Percentiles rank a stretch among this genome's conserved stretches.
phyloP scores from a whole-genome alignment of 805 yeast species.

The Clavispora phyllophila region DNA sequence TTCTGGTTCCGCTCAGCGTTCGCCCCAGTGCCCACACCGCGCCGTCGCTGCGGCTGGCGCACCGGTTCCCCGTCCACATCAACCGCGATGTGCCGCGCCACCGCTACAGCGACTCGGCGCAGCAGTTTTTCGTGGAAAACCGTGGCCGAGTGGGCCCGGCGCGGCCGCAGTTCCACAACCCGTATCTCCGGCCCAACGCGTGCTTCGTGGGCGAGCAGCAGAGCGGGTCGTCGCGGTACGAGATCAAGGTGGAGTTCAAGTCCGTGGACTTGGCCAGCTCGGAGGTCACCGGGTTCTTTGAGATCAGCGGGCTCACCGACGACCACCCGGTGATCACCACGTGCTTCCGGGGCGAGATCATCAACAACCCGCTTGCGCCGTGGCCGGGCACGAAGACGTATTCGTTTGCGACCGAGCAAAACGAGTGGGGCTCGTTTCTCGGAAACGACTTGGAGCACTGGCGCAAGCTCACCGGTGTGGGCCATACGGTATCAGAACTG shows the following conservation, averaged over 20 bases:
- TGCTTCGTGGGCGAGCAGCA: constrained; percentile 65
- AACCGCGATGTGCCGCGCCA: not conserved
- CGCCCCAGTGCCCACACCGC: not conserved
- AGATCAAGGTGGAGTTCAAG: constrained; percentile 64
- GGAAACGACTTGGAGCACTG: constrained; percentile 46
- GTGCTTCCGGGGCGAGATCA: constrained; percentile 67
- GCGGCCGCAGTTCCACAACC: constrained; percentile 30
- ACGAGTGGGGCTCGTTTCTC: constrained; percentile 48
- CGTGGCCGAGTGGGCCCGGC: constrained; percentile 5
- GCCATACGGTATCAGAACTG: constrained; percentile 44
- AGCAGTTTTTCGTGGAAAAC: constrained; percentile 6
- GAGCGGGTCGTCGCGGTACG: constrained; percentile 59
- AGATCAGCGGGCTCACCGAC: constrained; percentile 61
- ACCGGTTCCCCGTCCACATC: constrained; percentile 1
- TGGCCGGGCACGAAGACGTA: constrained; percentile 20
- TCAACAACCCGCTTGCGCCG: constrained; percentile 41
- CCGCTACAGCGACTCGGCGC: constrained; percentile 6
- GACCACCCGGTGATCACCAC: constrained; percentile 62
- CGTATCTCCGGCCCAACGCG: constrained; percentile 56
- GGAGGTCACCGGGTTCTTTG: constrained; percentile 52
- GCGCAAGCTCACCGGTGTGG: constrained; percentile 41
- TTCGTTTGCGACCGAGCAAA: constrained; percentile 55
- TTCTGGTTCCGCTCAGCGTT: not conserved
- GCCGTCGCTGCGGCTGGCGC: not conserved
- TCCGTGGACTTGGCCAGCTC: constrained; percentile 52